A percentile compares a stretch with the other conserved stretches of the same genome.
These are phyloP conservation scores for Pleurotus sapidus DNA, from an alignment of 768 basidiomycete genomes.

Conservation along the genomic window DNA sequence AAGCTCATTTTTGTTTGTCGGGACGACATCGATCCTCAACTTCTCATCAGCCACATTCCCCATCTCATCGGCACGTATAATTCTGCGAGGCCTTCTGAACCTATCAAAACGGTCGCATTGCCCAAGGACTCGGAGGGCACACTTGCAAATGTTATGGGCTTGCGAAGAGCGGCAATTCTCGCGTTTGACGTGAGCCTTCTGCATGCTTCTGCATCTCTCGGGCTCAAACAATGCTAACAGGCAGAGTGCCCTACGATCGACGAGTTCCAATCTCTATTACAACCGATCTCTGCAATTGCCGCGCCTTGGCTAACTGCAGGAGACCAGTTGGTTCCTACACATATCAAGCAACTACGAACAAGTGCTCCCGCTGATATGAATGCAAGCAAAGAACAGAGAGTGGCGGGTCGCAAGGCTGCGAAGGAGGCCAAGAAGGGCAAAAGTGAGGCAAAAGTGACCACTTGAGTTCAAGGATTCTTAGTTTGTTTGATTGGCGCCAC, in stretches of 20 bases:
- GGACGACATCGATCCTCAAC: slow-evolving; percentile 70
- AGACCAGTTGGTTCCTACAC: slow-evolving; percentile 57
- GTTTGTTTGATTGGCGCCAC: no score
- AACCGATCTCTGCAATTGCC: slow-evolving; percentile 48
- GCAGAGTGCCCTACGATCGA: slow-evolving; percentile 35
- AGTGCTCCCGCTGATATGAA: slow-evolving; percentile 80
- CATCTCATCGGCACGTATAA: slow-evolving; percentile 78
- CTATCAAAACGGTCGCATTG: slow-evolving; percentile 59
- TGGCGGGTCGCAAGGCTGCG: slow-evolving; percentile 45
- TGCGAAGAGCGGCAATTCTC: slow-evolving; percentile 64
- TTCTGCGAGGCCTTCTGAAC: slow-evolving; percentile 28
- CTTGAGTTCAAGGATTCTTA: background rate
- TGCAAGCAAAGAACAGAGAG: slow-evolving; percentile 56
- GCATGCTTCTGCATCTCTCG: slow-evolving; percentile 8
- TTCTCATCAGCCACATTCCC: slow-evolving; percentile 72
- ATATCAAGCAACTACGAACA: slow-evolving; percentile 80
- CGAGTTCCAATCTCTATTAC: slow-evolving; percentile 35
- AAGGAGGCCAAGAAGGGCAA: slow-evolving; percentile 30
- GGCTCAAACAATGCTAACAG: slow-evolving; percentile 25
- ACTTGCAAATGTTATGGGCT: slow-evolving; percentile 60
- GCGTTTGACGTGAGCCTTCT: slow-evolving; percentile 58
- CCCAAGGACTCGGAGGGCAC: slow-evolving; percentile 63
- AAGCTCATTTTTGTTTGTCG: slow-evolving; percentile 66
- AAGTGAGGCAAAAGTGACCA: slow-evolving; percentile 6
- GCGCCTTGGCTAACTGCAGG: slow-evolving; percentile 61